Evolutionary conservation across 345 rosid genomes (phyloP).

Genomic region (Linum usitatissimum): DNA sequence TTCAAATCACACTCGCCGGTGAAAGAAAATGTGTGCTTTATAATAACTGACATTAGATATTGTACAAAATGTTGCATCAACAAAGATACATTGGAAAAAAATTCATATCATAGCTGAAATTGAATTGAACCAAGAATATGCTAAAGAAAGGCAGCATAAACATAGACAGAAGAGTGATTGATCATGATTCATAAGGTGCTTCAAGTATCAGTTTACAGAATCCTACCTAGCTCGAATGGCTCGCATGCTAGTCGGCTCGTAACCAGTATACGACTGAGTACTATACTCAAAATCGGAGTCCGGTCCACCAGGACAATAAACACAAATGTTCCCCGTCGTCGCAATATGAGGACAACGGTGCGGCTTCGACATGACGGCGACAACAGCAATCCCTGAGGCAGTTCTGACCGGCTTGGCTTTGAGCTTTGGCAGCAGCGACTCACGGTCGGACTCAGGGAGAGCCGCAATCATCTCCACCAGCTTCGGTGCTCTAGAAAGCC

Average conservation of each 20-base stretch:
- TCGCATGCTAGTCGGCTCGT: slow-evolving; percentile 99
- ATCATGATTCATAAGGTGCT: neutral
- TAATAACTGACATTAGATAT: no score
- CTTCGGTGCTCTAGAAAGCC: slow-evolving; percentile 85
- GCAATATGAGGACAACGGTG: slow-evolving; percentile 98
- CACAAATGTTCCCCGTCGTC: slow-evolving; percentile 92
- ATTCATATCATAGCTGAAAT: neutral
- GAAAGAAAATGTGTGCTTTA: no score
- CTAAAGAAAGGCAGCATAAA: neutral
- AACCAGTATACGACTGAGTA: slow-evolving; percentile 97
- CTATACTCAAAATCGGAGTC: slow-evolving; percentile 98
- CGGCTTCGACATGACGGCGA: slow-evolving; percentile 98
- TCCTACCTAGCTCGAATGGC: slow-evolving; percentile 94
- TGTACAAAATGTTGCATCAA: no score
- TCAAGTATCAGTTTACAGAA: neutral
- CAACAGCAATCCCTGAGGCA: slow-evolving; percentile 95
- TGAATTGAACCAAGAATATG: neutral
- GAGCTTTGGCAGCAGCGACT: slow-evolving; percentile 83
- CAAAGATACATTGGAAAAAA: neutral
- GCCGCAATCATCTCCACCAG: slow-evolving; percentile 99
- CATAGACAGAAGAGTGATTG: neutral
- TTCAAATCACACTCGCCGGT: neutral
- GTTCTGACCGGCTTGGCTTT: slow-evolving; percentile 97
- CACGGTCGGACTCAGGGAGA: slow-evolving; percentile 83
- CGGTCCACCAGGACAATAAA: slow-evolving; percentile 95